phyloP scores from a whole-genome alignment of 768 basidiomycete species.

The Cystobasidium tubakii region DNA sequence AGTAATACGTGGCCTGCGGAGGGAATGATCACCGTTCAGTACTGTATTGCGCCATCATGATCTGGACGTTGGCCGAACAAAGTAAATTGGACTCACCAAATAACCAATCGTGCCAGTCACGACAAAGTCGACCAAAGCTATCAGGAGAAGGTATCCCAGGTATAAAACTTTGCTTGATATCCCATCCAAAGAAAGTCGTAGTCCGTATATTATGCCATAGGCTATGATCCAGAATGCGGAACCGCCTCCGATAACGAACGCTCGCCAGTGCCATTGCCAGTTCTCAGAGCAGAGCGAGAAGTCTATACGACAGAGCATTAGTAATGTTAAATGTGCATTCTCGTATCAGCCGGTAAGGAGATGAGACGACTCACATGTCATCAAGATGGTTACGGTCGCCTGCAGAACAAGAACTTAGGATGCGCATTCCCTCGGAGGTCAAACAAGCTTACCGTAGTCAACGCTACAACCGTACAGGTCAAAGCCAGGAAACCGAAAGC shows the following conservation, averaged over 20 bases:
- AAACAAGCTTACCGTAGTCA: conserved; percentile 63
- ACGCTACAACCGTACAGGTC: conserved; percentile 76
- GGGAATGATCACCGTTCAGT: neutral
- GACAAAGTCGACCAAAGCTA: conserved; percentile 78
- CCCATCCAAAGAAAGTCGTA: conserved; percentile 76
- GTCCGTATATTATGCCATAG: conserved; percentile 59
- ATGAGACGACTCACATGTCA: conserved; percentile 49
- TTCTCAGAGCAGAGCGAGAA: conserved; percentile 91
- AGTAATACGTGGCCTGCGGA: conserved; percentile 30
- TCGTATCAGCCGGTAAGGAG: too few species aligned
- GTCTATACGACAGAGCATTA: conserved; percentile 62
- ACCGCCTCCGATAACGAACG: conserved; percentile 85
- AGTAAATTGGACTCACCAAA: conserved; percentile 49
- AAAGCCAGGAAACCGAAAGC: conserved; percentile 92
- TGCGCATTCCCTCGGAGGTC: conserved; percentile 54
- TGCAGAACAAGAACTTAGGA: neutral
- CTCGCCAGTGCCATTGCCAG: conserved; percentile 97
- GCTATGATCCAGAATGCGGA: conserved; percentile 83
- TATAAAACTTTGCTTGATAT: conserved; percentile 75
- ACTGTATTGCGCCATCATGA: neutral
- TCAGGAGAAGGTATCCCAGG: conserved; percentile 79
- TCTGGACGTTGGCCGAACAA: too few species aligned
- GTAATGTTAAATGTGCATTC: too few species aligned
- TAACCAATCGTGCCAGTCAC: conserved; percentile 74
- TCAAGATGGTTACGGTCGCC: conserved; percentile 43